Base-by-base conservation (phyloP, 116 monocot genomes). In the Zostera marina region DNA sequence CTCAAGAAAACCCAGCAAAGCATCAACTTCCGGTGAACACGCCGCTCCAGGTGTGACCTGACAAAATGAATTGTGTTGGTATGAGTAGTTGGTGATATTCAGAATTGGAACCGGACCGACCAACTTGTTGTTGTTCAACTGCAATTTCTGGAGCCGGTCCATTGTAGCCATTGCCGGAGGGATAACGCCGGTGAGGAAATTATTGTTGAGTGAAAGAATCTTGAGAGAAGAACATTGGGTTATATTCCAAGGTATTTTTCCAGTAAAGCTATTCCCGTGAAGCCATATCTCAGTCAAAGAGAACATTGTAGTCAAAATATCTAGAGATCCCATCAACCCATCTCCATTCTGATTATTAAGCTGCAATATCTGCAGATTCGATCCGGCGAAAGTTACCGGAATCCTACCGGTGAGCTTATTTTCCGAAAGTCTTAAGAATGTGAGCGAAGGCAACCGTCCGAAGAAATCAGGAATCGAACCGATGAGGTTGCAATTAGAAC, bases 201-300 rank as follows among this genome's bases (percentile, higher is more conserved):
- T 91, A 58, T 64, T 56, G 56, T 85, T 79, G 61, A 91, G 75
- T 59, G 56, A 66, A 9, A 85, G 69, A 7, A 44, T 47, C 9
- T 10, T 48, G 49, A 91, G 47, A 1, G 63, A 66, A 53, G 47
- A 53, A 52, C 69, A 72, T 4, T 55, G 53, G 7, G 72, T 77
- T 22, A 91, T 77, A 4, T 64, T 54, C 2, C 22, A 45, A 16
- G 85, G 85, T 46, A 82, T 82, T 5, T 70, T n/a, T n/a, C 91
- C 91, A 2, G 66, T 67, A 56, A 91, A 83, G 1, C 63, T 15
- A 43, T 91, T 91, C 14, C 80, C 91, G 67, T 85, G 86, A 13
- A 91, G 77, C 91, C 91, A 91, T 0, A 67, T 75, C 8, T 73
- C 54, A 0, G 47, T 68, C 6, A 91, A 64, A 13, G 61, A 60